Percentiles rank a stretch among this genome's conserved stretches.
Conservation (phyloP, 163 green algal genomes). For the Volvox carteri region DNA sequence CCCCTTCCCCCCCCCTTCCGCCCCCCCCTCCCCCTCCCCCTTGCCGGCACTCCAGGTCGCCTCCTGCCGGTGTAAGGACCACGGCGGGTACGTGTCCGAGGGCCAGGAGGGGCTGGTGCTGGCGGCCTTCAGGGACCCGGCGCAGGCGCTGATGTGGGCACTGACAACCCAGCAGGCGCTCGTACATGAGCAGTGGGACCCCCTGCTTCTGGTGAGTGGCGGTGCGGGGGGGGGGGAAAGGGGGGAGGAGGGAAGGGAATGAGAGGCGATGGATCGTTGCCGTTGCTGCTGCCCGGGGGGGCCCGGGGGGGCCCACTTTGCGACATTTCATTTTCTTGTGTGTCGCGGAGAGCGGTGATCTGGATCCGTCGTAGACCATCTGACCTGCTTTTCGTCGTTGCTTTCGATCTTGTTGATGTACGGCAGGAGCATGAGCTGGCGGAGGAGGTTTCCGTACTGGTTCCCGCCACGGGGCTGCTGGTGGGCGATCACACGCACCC, state of each 20-base stretch:
- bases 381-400: background rate
- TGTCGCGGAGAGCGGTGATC: too few species aligned
- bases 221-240: background rate
- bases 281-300: too few species aligned
- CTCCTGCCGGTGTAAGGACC: conserved; percentile 6
- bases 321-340: too few species aligned
- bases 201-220: conserved; percentile 35
- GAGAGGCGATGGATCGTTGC: too few species aligned
- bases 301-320: too few species aligned
- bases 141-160: conserved; percentile 50
- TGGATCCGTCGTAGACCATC: too few species aligned
- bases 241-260: background rate
- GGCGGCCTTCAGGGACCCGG: conserved; percentile 43
- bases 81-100: conserved; percentile 49
- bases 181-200: conserved; percentile 6
- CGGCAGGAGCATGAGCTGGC: conserved; percentile 55
- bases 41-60: conserved; percentile 31
- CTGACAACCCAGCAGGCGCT: conserved; percentile 45
- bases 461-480: background rate
- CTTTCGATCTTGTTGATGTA: background rate
- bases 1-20: too few species aligned
- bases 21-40: background rate
- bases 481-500: conserved; percentile 6
- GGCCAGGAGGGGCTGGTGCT: conserved; percentile 43
- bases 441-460: conserved; percentile 42